phyloP scores from a whole-genome alignment of 345 rosid species.

The Ailanthus altissimus region DNA sequence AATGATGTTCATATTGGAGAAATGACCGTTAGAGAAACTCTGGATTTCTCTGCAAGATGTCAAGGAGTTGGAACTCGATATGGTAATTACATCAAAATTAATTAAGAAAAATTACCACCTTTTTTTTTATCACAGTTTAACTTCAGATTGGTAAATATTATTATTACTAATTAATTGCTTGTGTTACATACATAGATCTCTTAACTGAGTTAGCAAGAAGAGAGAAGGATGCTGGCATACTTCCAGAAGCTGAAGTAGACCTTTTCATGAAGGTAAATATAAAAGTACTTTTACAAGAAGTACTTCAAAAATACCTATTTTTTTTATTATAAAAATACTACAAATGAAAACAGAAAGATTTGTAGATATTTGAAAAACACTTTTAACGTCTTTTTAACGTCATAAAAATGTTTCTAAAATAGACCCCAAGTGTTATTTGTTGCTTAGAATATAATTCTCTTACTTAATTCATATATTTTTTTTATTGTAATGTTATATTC shows the following conservation, averaged over 20 bases:
- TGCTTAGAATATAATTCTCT: not conserved
- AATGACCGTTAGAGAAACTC: conserved; percentile 90
- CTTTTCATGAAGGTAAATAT: conserved; percentile 81
- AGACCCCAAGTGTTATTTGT: not conserved
- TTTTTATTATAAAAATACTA: too few species aligned
- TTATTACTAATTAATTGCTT: not conserved
- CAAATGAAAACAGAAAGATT: too few species aligned
- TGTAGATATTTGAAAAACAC: too few species aligned
- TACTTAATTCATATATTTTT: not conserved
- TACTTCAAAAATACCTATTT: not conserved
- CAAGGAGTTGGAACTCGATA: conserved; percentile 89
- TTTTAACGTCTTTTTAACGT: not conserved
- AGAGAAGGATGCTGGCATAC: conserved; percentile 74
- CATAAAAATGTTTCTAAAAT: not conserved
- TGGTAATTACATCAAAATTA: conserved; percentile 39
- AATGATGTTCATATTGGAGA: conserved; percentile 88
- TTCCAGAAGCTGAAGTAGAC: conserved; percentile 84
- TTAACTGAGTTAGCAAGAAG: conserved; percentile 73
- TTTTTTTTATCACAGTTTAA: not conserved
- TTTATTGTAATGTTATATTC: not conserved
- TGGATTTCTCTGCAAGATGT: conserved; percentile 93
- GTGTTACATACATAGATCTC: conserved; percentile 46
- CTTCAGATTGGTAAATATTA: not conserved
- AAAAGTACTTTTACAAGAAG: not conserved
- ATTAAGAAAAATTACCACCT: not conserved